Evolutionary conservation across 1,139 yeast genomes (phyloP).

Genomic region (Debaryomycetaceae sp.): DNA sequence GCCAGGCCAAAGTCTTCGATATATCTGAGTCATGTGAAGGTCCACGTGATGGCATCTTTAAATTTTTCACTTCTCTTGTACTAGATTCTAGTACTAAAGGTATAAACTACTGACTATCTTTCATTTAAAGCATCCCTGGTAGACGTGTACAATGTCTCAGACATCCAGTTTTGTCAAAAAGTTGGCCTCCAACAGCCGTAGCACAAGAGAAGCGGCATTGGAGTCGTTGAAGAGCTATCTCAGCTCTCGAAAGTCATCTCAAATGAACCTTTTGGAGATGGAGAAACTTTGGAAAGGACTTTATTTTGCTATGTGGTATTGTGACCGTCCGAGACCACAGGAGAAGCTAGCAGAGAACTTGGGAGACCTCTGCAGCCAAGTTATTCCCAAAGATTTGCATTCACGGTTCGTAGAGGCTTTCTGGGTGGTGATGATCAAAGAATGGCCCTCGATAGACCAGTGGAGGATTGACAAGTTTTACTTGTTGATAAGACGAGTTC

Average conservation of each 20-base stretch:
- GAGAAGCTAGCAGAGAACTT: constrained; percentile 75
- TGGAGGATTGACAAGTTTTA: constrained; percentile 87
- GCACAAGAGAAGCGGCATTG: constrained; percentile 73
- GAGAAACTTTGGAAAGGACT: constrained; percentile 93
- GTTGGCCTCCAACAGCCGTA: constrained; percentile 78
- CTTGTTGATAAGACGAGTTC: constrained; percentile 72
- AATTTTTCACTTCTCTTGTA: too few species aligned
- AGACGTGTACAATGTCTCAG: constrained; percentile 30
- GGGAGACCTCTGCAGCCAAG: constrained; percentile 56
- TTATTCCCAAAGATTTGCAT: constrained; percentile 40
- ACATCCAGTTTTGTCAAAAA: constrained; percentile 63
- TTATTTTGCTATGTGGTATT: constrained; percentile 92
- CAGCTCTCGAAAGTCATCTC: constrained; percentile 29
- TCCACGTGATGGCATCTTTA: too few species aligned
- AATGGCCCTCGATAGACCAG: constrained; percentile 84
- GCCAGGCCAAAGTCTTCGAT: too few species aligned
- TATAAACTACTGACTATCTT: too few species aligned
- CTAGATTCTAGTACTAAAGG: too few species aligned
- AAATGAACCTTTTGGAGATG: constrained; percentile 46
- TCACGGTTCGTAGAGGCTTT: constrained; percentile 66
- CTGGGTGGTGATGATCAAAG: constrained; percentile 75
- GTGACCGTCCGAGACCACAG: constrained; percentile 91
- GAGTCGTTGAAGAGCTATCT: constrained; percentile 63
- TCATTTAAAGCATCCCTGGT: too few species aligned
- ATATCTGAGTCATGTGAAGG: too few species aligned